These are phyloP conservation scores for Lepidium campestre DNA, from an alignment of 441 rosid species.

Conservation along the genomic window DNA sequence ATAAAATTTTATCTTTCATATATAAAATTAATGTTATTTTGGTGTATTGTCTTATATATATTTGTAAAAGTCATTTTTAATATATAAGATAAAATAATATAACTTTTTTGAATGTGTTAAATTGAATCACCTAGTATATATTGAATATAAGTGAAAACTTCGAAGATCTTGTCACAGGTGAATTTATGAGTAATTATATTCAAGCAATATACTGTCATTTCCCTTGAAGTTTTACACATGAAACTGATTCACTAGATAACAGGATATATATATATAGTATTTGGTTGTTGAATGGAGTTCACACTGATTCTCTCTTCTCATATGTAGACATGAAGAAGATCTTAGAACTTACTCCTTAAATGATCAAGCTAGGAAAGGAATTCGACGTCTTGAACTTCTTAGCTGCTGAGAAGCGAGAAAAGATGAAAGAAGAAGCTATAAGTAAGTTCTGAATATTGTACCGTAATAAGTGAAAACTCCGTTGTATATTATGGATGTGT, in stretches of 20 bases:
- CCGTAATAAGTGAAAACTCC: neutral
- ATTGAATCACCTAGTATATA: too few relatives aligned
- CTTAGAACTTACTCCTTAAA: slow-evolving; percentile 75
- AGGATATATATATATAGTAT: neutral
- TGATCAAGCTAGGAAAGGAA: slow-evolving; percentile 60
- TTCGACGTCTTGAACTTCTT: slow-evolving; percentile 65
- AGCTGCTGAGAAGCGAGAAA: slow-evolving; percentile 86
- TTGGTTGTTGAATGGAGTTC: neutral
- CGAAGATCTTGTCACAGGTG: slow-evolving; percentile 86
- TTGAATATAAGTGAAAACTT: too few relatives aligned
- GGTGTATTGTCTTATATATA: too few relatives aligned
- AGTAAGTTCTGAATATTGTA: slow-evolving; percentile 37
- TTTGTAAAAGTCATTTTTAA: too few relatives aligned
- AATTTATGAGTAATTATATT: slow-evolving; percentile 9
- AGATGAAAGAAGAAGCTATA: slow-evolving; percentile 97
- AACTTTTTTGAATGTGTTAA: too few relatives aligned
- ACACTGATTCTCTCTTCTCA: neutral
- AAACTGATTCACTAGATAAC: neutral
- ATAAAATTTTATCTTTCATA: too few relatives aligned
- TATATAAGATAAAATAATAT: too few relatives aligned
- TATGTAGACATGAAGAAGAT: slow-evolving; percentile 73
- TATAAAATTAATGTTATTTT: too few relatives aligned
- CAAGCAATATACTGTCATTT: neutral
- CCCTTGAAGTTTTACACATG: neutral
- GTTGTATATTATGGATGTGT: neutral